Evolutionary conservation across 2,329 filamentous ascomycete genomes (phyloP).

Genomic region (Amphichorda felina): DNA sequence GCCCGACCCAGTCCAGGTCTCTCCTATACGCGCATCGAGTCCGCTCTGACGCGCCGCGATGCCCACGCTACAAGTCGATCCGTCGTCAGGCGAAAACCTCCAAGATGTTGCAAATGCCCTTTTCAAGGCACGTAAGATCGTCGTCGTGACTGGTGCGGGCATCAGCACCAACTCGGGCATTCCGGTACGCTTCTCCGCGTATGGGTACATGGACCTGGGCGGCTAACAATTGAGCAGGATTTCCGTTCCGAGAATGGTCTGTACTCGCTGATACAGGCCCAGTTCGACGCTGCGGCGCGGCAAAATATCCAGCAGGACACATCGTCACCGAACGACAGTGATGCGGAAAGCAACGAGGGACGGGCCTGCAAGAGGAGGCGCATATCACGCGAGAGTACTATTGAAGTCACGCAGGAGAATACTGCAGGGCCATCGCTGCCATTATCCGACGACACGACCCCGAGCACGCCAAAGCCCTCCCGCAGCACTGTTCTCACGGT

Average conservation of each 20-base stretch:
- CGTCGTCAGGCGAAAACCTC: constrained; percentile 39
- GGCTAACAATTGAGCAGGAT: constrained; percentile 32
- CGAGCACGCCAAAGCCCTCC: background rate
- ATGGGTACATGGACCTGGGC: background rate
- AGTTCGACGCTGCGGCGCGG: constrained; percentile 43
- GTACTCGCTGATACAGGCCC: constrained; percentile 59
- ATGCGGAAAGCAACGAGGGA: constrained; percentile 8
- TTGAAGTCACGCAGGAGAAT: background rate
- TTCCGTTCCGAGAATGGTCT: constrained; percentile 63
- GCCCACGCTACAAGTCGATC: constrained; percentile 45
- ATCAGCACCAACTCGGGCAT: constrained; percentile 70
- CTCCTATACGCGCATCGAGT: too few relatives aligned
- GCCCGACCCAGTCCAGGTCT: too few relatives aligned
- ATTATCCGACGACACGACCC: background rate
- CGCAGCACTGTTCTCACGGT: constrained; percentile 4
- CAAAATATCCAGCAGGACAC: constrained; percentile 12
- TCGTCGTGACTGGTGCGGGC: constrained; percentile 60
- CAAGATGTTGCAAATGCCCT: constrained; percentile 54
- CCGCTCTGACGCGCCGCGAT: constrained; percentile 23
- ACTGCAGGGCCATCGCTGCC: constrained; percentile 1
- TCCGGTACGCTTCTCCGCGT: constrained; percentile 33
- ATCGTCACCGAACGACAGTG: constrained; percentile 7
- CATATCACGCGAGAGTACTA: constrained; percentile 12
- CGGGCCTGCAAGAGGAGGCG: constrained; percentile 20
- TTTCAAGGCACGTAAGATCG: constrained; percentile 54